A percentile compares a stretch with the other conserved stretches of the same genome.
phyloP scores from a whole-genome alignment of 257 asterid genomes.

The Solanum corneliomulleri region DNA sequence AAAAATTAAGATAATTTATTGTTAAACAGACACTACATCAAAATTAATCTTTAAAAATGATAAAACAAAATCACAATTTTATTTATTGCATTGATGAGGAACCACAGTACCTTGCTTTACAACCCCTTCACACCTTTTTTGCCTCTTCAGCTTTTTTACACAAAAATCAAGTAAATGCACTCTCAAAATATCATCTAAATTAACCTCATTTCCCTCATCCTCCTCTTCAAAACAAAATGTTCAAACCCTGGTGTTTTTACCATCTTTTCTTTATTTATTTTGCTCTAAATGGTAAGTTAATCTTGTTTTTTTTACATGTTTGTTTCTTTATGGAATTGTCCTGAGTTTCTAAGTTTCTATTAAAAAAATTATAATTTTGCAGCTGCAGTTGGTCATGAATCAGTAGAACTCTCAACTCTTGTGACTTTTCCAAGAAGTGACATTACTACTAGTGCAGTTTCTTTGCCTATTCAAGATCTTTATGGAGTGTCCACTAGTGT shows the following conservation, averaged over 20 bases:
- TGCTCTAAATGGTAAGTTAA: neutral
- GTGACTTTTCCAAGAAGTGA: slow-evolving; percentile 6
- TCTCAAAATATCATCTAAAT: neutral
- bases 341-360: neutral
- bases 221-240: neutral
- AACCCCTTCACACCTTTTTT: neutral
- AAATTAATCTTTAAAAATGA: too few species aligned
- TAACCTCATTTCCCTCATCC: neutral
- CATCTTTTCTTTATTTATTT: neutral
- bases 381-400: slow-evolving; percentile 37
- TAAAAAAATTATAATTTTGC: neutral
- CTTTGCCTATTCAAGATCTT: slow-evolving; percentile 35
- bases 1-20: neutral
- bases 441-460: slow-evolving; percentile 20
- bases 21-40: neutral
- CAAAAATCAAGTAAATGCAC: neutral
- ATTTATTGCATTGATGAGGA: neutral
- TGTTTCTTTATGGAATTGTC: neutral
- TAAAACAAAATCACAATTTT: neutral
- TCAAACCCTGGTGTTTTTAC: neutral
- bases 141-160: neutral
- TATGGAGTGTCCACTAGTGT: slow-evolving; percentile 43
- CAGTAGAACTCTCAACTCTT: slow-evolving; percentile 31
- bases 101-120: neutral
- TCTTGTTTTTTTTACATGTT: neutral